phyloP scores from a whole-genome alignment of 192 early-diverging fungal species.

The Backusella mclennaniae region DNA sequence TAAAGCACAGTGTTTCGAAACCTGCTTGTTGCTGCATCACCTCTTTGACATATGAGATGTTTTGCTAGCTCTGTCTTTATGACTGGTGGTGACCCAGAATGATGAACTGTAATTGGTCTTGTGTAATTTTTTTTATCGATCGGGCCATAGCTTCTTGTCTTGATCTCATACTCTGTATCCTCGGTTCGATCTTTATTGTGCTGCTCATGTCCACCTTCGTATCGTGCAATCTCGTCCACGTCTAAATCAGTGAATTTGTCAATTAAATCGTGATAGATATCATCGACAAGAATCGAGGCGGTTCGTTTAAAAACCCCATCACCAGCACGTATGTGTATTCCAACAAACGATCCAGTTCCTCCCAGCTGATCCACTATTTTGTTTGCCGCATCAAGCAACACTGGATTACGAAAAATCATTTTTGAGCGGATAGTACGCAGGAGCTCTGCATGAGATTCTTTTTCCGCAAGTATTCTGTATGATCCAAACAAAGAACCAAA shows the following conservation, averaged over 20 bases:
- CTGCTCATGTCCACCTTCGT: constrained; percentile 16
- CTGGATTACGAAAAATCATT: constrained; percentile 48
- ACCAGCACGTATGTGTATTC: constrained; percentile 51
- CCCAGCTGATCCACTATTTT: constrained; percentile 48
- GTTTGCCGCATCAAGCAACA: constrained; percentile 43
- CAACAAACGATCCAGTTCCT: constrained; percentile 45
- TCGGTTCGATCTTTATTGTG: constrained; percentile 37
- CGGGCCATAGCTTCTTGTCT: constrained; percentile 9
- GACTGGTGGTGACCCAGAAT: neutral
- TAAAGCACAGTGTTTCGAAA: constrained; percentile 43
- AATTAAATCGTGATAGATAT: constrained; percentile 45
- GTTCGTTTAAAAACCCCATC: constrained; percentile 47
- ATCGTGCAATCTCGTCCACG: constrained; percentile 25
- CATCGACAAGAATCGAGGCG: constrained; percentile 44
- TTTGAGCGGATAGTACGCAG: constrained; percentile 36
- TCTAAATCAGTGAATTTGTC: constrained; percentile 39
- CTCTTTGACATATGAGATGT: neutral
- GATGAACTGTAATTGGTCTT: constrained; percentile 24
- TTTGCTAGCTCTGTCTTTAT: neutral
- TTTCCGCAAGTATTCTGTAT: constrained; percentile 44
- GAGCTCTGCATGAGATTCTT: constrained; percentile 35
- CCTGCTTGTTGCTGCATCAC: neutral
- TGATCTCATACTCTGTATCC: constrained; percentile 37
- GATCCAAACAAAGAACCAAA: constrained; percentile 54
- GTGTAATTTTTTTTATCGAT: neutral